Evolutionary conservation across 768 basidiomycete species (phyloP), one percentile per base, ranked within the genome.

Genomic region (Suillus spraguei): DNA sequence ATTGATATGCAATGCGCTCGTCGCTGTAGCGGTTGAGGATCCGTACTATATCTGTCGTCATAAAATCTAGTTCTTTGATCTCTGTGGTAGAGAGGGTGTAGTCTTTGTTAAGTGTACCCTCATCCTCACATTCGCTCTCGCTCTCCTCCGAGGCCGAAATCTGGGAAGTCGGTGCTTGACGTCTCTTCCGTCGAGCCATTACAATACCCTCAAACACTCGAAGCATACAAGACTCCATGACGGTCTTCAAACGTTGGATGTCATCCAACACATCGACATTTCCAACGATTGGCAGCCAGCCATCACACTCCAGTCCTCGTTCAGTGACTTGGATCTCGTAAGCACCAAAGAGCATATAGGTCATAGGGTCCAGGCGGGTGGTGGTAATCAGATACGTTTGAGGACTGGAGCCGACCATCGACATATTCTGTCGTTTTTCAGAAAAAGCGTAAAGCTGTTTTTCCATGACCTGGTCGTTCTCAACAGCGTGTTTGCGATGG

Each of bases 271-370:
- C 85, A 68, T 89, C 82, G 58, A 89, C 68, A 65, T 89, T 85
- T 46, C 92, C 92, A 42, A 89, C 82, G 53, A 96, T 83, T 24
- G 95, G 93, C 13, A 98, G 78, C 95, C 96, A 98, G 50, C 85
- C 87, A 70, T 98, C 96, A 70, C 94, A 95, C 70, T 90, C 88
- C 58, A 98, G 74, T 7, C 94, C 93, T 20, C 84, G 82, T 44
- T 87, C 83, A 0, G 85, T 85, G 47, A 91, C 86, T 64, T 85
- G 77, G 36, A 95, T 82, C 58, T 88, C 84, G 74, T 93, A 87
- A 0, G 94, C 95, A 7, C 95, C 96, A 69, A 98, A 97, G 13
- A 98, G 81, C 74, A 97, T 82, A 73, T 95, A 97, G 5, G 89
- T 89, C 82, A 98, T 81, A 10, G 92, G 91, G 71, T 97, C 94